phyloP scores from a whole-genome alignment of 257 asterid genomes.

The Echites panduratus region DNA sequence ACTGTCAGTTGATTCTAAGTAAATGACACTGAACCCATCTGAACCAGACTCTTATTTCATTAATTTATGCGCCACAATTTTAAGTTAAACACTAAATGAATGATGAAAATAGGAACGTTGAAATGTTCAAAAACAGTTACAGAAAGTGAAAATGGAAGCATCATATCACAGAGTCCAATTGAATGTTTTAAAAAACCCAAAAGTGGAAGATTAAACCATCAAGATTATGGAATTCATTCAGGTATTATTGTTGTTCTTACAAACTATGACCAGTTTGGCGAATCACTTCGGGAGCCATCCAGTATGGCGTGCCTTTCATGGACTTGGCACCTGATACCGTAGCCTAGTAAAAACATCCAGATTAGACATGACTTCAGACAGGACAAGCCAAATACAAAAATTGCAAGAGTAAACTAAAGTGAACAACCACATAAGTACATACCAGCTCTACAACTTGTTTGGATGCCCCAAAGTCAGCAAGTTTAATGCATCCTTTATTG shows the following conservation, averaged over 20 bases:
- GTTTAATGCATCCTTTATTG: conserved; percentile 34
- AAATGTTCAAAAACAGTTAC: neutral
- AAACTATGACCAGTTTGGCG: conserved; percentile 38
- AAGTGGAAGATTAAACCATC: neutral
- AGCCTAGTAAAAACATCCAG: conserved; percentile 17
- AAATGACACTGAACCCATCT: neutral
- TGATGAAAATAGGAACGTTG: neutral
- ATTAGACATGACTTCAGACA: conserved; percentile 8
- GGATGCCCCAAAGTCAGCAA: conserved; percentile 40
- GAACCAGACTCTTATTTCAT: neutral
- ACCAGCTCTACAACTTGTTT: conserved; percentile 35
- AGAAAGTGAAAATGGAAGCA: neutral
- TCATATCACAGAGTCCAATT: neutral
- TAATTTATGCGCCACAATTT: neutral
- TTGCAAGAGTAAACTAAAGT: neutral
- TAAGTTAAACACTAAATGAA: neutral
- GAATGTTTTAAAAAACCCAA: neutral
- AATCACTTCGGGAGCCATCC: conserved; percentile 42
- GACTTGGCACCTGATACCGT: conserved; percentile 33
- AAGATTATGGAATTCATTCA: neutral
- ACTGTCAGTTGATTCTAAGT: neutral
- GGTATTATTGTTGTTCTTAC: conserved; percentile 13
- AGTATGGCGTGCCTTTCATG: conserved; percentile 37
- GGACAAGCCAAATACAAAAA: neutral
- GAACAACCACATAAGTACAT: neutral